phyloP scores from a whole-genome alignment of 306 rosid genomes.

The Corylus americana region DNA sequence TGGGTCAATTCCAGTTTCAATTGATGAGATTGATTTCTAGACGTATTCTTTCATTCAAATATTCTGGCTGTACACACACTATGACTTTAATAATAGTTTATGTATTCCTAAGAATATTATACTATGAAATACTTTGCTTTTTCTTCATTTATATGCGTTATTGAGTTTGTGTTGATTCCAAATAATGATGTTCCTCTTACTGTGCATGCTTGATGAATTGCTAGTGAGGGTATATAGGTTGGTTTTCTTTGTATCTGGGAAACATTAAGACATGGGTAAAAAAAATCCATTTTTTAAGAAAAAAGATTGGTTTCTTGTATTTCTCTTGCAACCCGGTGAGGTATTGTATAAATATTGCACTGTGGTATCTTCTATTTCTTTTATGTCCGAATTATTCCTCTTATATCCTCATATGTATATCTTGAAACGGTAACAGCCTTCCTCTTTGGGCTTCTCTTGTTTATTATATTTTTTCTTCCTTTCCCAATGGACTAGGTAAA shows the following conservation, averaged over 20 bases:
- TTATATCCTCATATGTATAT: neutral
- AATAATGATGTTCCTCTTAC: constrained; percentile 5
- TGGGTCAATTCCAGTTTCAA: constrained; percentile 2
- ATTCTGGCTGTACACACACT: neutral
- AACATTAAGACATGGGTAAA: neutral
- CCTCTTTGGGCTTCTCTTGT: neutral
- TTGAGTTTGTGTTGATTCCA: constrained; percentile 7
- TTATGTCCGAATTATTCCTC: constrained; percentile 14
- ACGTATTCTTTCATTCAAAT: constrained; percentile 1
- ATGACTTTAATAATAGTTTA: neutral
- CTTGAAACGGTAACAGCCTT: neutral
- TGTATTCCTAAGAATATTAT: no score
- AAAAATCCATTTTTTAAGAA: neutral
- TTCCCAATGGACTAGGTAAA: neutral
- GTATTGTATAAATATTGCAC: neutral
- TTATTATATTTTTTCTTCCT: neutral
- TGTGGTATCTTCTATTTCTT: neutral
- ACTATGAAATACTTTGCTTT: neutral
- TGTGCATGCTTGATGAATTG: neutral
- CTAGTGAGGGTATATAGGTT: neutral
- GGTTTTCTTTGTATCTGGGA: neutral
- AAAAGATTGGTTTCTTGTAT: neutral
- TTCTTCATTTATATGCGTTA: neutral
- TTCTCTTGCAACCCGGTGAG: neutral
- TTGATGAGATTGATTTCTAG: constrained; percentile 11